Percentiles rank a stretch among this genome's conserved stretches.
phyloP scores from a whole-genome alignment of 768 basidiomycete genomes.

The Basidioascus undulatus region DNA sequence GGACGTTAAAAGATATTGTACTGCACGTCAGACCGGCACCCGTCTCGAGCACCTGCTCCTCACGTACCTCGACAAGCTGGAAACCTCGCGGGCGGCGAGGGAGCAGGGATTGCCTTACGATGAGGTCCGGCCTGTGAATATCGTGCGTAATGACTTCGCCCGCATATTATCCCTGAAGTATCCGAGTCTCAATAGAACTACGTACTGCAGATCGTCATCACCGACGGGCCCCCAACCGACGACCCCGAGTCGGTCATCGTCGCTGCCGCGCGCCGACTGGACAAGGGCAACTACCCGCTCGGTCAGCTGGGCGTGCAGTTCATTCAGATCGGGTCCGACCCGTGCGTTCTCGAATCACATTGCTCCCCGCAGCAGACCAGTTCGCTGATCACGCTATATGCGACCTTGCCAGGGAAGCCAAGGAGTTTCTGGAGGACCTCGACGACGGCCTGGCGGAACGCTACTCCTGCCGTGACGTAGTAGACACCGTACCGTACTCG shows the following conservation, averaged over 20 bases:
- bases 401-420: background rate
- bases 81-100: background rate
- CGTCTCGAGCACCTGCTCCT: background rate
- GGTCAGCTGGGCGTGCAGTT: conserved; percentile 31
- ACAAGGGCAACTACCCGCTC: conserved; percentile 17
- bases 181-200: too few relatives aligned
- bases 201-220: conserved; percentile 23
- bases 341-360: background rate
- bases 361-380: background rate
- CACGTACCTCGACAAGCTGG: background rate
- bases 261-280: conserved; percentile 21
- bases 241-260: conserved; percentile 20
- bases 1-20: too few relatives aligned
- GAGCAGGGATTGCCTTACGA: background rate
- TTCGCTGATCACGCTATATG: background rate
- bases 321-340: conserved; percentile 36
- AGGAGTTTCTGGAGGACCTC: background rate
- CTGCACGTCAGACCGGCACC: too few relatives aligned
- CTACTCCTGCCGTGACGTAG: background rate
- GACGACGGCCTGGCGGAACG: background rate
- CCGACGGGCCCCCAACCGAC: conserved; percentile 23
- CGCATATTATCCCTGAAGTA: conserved; percentile 16
- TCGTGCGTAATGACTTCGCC: too few relatives aligned
- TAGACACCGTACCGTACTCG: background rate
- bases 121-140: too few relatives aligned